Evolutionary conservation across 352 stramenopile genomes (phyloP), one percentile per base, ranked within the genome.

Genomic region (Globisporangium cederbergense): DNA sequence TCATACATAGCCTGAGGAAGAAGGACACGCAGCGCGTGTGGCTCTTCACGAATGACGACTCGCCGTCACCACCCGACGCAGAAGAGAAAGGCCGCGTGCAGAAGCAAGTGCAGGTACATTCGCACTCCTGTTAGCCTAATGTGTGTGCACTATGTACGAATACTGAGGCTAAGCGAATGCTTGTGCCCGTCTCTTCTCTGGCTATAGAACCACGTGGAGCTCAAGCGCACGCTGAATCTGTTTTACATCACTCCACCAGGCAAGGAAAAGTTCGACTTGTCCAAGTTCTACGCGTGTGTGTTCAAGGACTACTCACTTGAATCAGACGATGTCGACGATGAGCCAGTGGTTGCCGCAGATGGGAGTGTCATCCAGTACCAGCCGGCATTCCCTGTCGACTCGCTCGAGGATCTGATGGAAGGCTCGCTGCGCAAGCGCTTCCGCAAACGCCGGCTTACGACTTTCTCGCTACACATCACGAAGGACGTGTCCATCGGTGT

Each of bases 31-130:
- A 95, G 65, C 83, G 82, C n/a, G 79, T 93, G 34, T 95, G 86
- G 86, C 79, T 93, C 58, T 92, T 95, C 62, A 95, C 86, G 32
- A 93, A 95, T 62, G 79, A 93, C 69, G 86, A 95, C 64, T 70
- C 58, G 20, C 79, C 78, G 8, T 50, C 69, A 7, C 58, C 69
- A 3, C 71, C 76, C n/a, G 80, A 91, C 38, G 66, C 61, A 7
- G 81, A 92, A 58, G 86, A 95, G 68, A 60, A 70, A 14, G 71
- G 71, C 2, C 82, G 82, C 18, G 69, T 92, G 52, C 77, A 88
- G 60, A 91, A 91, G 66, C 86, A 95, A 75, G 73, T 90, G 5
- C 84, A 90, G 77, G 79, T 85, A 36, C n/a, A n/a, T 36, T 40
- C 13, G 14, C 22, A 22, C 3, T 38, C 6, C 3, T 57, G 5